Conservation (phyloP, 495 filamentous ascomycete species). For the Wilcoxina mikolae region DNA sequence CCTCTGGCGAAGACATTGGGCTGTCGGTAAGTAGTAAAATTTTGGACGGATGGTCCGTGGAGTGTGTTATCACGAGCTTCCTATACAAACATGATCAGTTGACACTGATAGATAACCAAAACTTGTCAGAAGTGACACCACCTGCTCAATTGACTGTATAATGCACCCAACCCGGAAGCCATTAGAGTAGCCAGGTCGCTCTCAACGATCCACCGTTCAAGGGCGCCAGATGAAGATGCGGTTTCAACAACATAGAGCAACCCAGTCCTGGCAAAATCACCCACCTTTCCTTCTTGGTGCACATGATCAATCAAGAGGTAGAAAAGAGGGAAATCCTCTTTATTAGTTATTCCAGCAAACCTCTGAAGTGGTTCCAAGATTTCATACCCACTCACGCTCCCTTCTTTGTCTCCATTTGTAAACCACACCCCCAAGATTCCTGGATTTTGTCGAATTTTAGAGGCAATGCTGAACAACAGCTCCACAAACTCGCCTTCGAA, state of each 20-base stretch:
- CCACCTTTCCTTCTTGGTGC: conserved; percentile 78
- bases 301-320: conserved; percentile 92
- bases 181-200: conserved; percentile 93
- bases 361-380: conserved; percentile 40
- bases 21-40: conserved; percentile 81
- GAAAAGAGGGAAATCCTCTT: conserved; percentile 88
- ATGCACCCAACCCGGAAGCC: conserved; percentile 85
- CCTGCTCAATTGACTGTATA: conserved; percentile 93
- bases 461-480: conserved; percentile 80
- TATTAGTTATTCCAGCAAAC: conserved; percentile 74
- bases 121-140: conserved; percentile 33
- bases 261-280: conserved; percentile 94
- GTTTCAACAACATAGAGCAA: conserved; percentile 92
- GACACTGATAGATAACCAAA: background rate
- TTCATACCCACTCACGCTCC: conserved; percentile 32
- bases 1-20: conserved; percentile 42
- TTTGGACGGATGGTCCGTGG: conserved; percentile 52
- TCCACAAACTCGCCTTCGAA: conserved; percentile 77
- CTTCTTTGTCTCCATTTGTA: conserved; percentile 34
- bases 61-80: conserved; percentile 48
- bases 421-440: conserved; percentile 83
- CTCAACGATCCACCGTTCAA: conserved; percentile 93
- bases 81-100: conserved; percentile 20
- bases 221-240: conserved; percentile 58
- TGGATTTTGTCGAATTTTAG: conserved; percentile 83